Evolutionary conservation across 441 rosid species (phyloP).

Genomic region (Populus trichocarpa): DNA sequence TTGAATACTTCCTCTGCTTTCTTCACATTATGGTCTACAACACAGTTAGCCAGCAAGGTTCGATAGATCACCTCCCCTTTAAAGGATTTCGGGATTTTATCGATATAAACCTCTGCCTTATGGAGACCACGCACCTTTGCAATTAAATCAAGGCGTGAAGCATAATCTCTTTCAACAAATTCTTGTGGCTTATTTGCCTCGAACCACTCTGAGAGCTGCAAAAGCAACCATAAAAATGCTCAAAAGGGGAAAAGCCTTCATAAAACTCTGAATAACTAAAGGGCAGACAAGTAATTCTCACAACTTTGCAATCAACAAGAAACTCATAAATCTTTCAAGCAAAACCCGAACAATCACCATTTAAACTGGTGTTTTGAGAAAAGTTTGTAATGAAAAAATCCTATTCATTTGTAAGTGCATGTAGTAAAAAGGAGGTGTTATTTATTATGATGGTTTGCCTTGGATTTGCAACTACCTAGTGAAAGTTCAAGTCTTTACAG

Average conservation of each 20-base stretch:
- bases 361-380: not conserved
- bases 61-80: conserved; percentile 64
- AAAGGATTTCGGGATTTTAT: conserved; percentile 56
- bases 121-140: conserved; percentile 60
- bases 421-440: not conserved
- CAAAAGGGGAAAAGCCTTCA: not conserved
- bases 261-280: not conserved
- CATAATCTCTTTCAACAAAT: conserved; percentile 72
- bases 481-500: not conserved
- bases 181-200: conserved; percentile 53
- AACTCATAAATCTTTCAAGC: not conserved
- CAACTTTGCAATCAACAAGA: not conserved
- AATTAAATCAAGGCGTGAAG: conserved; percentile 69
- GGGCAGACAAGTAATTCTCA: not conserved
- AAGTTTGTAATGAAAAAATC: not conserved
- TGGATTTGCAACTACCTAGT: not conserved
- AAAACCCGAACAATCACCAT: not conserved
- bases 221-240: not conserved
- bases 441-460: not conserved
- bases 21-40: conserved; percentile 33
- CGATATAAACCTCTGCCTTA: conserved; percentile 59
- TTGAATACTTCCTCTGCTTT: conserved; percentile 71
- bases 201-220: conserved; percentile 84
- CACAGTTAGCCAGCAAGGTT: conserved; percentile 67
- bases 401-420: not conserved